phyloP scores from a whole-genome alignment of 1,284 basidiomycete genomes.

The Rhodotorula sp. region DNA sequence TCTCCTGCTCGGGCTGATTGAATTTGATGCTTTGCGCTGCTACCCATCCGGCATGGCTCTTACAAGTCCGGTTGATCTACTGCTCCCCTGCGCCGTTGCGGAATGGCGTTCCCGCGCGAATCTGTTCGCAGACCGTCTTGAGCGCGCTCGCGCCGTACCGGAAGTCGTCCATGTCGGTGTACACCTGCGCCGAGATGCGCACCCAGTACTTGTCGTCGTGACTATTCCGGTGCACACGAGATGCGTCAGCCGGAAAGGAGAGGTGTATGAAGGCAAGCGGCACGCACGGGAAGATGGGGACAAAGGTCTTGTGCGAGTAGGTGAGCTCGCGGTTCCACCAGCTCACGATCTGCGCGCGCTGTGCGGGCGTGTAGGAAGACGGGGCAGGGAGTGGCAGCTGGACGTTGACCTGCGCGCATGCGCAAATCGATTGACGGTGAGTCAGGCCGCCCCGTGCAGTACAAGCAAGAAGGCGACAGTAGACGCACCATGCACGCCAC shows the following conservation, averaged over 20 bases:
- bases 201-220: conserved; percentile 46
- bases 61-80: too few relatives aligned
- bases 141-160: conserved; percentile 46
- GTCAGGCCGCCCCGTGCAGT: neutral
- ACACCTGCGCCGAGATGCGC: conserved; percentile 38
- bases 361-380: conserved; percentile 3
- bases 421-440: neutral
- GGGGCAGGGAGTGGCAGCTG: conserved; percentile 27
- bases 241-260: too few relatives aligned
- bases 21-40: too few relatives aligned
- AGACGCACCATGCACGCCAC: conserved; percentile 42
- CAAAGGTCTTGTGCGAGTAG: conserved; percentile 23
- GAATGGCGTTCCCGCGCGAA: conserved; percentile 1
- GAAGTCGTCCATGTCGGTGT: conserved; percentile 50
- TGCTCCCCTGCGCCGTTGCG: too few relatives aligned
- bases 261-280: neutral
- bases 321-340: conserved; percentile 25
- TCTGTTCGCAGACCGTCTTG: conserved; percentile 44
- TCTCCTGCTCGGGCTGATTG: too few relatives aligned
- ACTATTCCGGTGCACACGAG: neutral
- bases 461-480: conserved; percentile 13
- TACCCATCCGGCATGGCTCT: too few relatives aligned
- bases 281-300: conserved; percentile 28
- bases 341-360: conserved; percentile 5
- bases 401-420: conserved; percentile 37